A percentile compares a stretch with the other conserved stretches of the same genome.
These are phyloP conservation scores for Chrysanthemum seticuspe DNA, from an alignment of 129 eudicot species.

Conservation along the genomic window DNA sequence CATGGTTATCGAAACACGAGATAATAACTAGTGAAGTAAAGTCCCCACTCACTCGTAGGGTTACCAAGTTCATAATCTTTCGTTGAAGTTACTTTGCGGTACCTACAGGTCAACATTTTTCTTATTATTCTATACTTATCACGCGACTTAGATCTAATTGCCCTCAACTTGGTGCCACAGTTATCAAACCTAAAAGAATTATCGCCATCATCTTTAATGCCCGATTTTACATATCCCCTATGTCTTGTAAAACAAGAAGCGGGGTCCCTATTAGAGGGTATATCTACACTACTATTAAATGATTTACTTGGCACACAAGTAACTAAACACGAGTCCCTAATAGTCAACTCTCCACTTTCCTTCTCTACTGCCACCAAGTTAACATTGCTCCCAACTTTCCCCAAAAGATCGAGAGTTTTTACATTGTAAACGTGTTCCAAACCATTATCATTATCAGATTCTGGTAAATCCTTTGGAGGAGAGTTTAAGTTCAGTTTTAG, in stretches of 20 bases:
- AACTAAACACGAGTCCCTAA: conserved; percentile 49
- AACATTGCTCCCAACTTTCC: conserved; percentile 37
- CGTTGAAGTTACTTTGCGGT: conserved; percentile 66
- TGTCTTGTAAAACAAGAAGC: conserved; percentile 10
- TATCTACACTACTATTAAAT: conserved; percentile 50
- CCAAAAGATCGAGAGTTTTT: conserved; percentile 33
- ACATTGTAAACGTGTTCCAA: conserved; percentile 39
- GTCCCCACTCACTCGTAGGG: conserved; percentile 44
- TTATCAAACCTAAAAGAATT: conserved; percentile 50
- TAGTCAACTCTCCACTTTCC: conserved; percentile 34
- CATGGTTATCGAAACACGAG: background rate
- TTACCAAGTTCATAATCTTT: conserved; percentile 42
- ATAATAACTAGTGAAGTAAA: background rate
- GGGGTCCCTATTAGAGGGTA: conserved; percentile 46
- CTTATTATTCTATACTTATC: conserved; percentile 57
- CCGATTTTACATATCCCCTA: conserved; percentile 61
- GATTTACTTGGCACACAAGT: conserved; percentile 44
- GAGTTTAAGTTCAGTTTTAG: no score
- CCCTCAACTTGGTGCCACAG: conserved; percentile 49
- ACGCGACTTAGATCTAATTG: conserved; percentile 50
- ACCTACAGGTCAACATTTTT: conserved; percentile 57
- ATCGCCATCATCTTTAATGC: conserved; percentile 76
- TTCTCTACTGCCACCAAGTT: conserved; percentile 39
- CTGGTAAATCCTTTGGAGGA: conserved; percentile 27
- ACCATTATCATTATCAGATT: conserved; percentile 37